Evolutionary conservation across 2,329 filamentous ascomycete genomes (phyloP), one percentile per base, ranked within the genome.

Genomic region (Trichoderma sp.): DNA sequence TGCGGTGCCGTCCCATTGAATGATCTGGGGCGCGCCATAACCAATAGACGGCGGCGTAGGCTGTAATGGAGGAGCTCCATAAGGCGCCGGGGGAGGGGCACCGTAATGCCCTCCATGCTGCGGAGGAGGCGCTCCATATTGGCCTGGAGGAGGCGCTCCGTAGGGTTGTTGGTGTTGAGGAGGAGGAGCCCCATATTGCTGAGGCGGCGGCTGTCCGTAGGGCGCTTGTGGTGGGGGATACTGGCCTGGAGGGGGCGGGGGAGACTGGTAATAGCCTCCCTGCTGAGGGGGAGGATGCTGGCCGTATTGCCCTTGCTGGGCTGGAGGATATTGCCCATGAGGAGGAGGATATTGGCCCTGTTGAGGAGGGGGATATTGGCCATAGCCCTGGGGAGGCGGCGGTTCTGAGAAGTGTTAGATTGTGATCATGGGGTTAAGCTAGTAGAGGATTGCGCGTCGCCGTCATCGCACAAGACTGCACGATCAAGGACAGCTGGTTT

Each of bases 1-100:
- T 14, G 87, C 85, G 3, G 86, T 88, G 65, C 91, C 92, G 78
- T 97, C 92, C 87, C 89, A 92, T 35, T 90, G 88, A 60, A 94
- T 93, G 63, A 90, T 86, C 80, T 94, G 93, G 14, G 91, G 90
- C 0, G 93, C 89, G 3, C 91, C 91, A 80, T 98, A 98, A 45
- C 95, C 95, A 0, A 89, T 84, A 0, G 93, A 93, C 0, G 94
- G 90, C 12, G 90, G 89, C 1, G 92, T 91, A 12, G 93, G 90
- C 53, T 80, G 78, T 27, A 83, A 83, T n/a, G 83, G 81, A n/a
- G 81, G 84, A 12, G 85, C 84, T 41, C 78, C 79, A 45, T 81
- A 80, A 24, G 83, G 82, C 53, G 31, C 76, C 72, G 80, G 81
- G 53, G 86, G 83, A 27, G 86, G 86, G 27, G 84, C 83, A 35